Percentiles rank a stretch among this genome's conserved stretches.
Conservation (phyloP, 371 early-diverging fungal genomes). For the Zychaea mexicana region DNA sequence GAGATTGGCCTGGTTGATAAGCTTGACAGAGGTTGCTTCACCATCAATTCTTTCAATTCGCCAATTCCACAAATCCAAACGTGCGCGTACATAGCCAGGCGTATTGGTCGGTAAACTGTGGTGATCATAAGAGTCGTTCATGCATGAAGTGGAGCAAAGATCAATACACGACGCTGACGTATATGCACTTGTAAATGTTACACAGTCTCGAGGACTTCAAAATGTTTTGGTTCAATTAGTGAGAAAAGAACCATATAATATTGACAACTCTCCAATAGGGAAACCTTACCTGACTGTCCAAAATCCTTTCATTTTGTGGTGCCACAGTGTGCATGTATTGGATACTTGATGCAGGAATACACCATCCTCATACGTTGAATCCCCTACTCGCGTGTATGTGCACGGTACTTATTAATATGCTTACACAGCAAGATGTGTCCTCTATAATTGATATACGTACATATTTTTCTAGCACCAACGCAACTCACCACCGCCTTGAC, state of each 20-base stretch:
- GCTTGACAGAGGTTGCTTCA: slow-evolving; percentile 31
- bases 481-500: slow-evolving; percentile 55
- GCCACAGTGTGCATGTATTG: slow-evolving; percentile 51
- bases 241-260: too few species aligned
- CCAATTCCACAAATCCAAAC: slow-evolving; percentile 54
- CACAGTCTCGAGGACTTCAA: slow-evolving; percentile 51
- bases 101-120: slow-evolving; percentile 39
- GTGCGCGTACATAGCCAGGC: slow-evolving; percentile 49
- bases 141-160: slow-evolving; percentile 52
- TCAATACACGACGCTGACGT: slow-evolving; percentile 46
- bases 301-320: slow-evolving; percentile 53
- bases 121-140: slow-evolving; percentile 40
- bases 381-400: slow-evolving; percentile 36
- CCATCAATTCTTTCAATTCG: slow-evolving; percentile 40
- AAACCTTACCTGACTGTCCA: slow-evolving; percentile 62
- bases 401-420: background rate
- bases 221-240: background rate
- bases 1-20: slow-evolving; percentile 39
- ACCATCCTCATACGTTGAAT: slow-evolving; percentile 51
- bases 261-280: too few species aligned
- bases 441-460: slow-evolving; percentile 10
- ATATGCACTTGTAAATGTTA: slow-evolving; percentile 51
- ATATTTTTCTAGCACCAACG: slow-evolving; percentile 36
- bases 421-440: background rate
- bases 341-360: slow-evolving; percentile 44